Evolutionary conservation across 1,284 basidiomycete species (phyloP).

Genomic region (Volvariella volvacea): DNA sequence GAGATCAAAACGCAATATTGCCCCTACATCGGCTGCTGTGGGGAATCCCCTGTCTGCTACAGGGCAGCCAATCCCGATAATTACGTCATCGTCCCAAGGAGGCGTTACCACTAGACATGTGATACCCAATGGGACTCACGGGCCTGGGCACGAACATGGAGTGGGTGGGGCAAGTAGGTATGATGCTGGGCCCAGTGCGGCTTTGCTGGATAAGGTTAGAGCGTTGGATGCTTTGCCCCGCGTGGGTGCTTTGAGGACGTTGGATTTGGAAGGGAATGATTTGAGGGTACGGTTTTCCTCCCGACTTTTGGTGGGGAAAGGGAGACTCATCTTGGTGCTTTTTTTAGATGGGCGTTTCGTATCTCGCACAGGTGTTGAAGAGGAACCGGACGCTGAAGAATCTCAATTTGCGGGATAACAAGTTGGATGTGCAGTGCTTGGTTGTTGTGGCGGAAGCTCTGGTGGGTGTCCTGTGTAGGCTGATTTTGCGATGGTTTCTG

Average conservation of each 20-base stretch:
- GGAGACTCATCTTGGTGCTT: slow-evolving; percentile 8
- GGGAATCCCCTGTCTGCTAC: slow-evolving; percentile 47
- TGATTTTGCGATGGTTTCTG: slow-evolving; percentile 3
- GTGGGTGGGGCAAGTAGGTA: slow-evolving; percentile 19
- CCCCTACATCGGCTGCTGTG: slow-evolving; percentile 20
- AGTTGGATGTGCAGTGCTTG: slow-evolving; percentile 79
- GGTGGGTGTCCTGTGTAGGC: slow-evolving; percentile 40
- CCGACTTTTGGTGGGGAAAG: slow-evolving; percentile 4
- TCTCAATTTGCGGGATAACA: slow-evolving; percentile 91
- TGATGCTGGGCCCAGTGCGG: slow-evolving; percentile 60
- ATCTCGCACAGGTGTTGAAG: slow-evolving; percentile 93
- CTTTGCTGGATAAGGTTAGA: slow-evolving; percentile 72
- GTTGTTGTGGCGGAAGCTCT: slow-evolving; percentile 84
- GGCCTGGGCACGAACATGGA: slow-evolving; percentile 11
- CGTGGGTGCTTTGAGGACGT: slow-evolving; percentile 78
- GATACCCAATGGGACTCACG: slow-evolving; percentile 16
- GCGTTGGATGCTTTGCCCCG: slow-evolving; percentile 82
- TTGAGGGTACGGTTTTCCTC: slow-evolving; percentile 55
- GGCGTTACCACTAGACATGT: slow-evolving; percentile 69
- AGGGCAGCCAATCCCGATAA: slow-evolving; percentile 58
- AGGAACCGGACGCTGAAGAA: slow-evolving; percentile 94
- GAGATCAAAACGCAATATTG: slow-evolving; percentile 41
- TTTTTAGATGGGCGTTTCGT: slow-evolving; percentile 70
- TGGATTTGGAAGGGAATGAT: slow-evolving; percentile 92
- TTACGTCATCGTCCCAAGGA: slow-evolving; percentile 70